Base-by-base conservation (phyloP, 257 asterid genomes). In the Solanum chaucha region DNA sequence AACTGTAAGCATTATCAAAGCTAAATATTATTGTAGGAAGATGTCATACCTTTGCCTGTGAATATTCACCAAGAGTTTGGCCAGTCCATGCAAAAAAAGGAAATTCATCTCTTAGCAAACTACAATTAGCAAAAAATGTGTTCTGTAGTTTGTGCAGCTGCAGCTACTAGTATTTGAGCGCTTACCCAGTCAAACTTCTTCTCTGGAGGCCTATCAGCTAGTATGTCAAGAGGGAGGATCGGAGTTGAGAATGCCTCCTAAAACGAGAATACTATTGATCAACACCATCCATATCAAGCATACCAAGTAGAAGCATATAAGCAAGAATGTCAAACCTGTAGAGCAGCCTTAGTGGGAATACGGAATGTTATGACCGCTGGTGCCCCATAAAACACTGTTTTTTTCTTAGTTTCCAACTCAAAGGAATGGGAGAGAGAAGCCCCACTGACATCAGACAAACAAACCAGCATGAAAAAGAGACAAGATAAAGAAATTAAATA, bases 161-260 rank as follows among this genome's bases (percentile, higher is more conserved):
- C 30, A 55, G 89, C 22, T 15, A 41, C 70, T 10, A 68, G 28
- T 46, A 9, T 46, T 30, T 82, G 90, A 86, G 83, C 92, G 73
- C 94, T 91, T 93, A 97, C 99, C 98, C 90, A 94, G 86, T 95
- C 98, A 89, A 95, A 90, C 92, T 94, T 95, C 87, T 93, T 93
- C 94, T 88, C 98, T 0, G 98, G 97, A 86, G 94, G 94, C 90
- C 95, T 92, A 84, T 97, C 99, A 13, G 97, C 98, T 35, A 97
- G 94, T 87, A 97, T 86, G 36, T 97, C 97, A 65, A 97, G 95
- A 40, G 99, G 98, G 87, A 92, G 88, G 90, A 94, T 90, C 14
- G 98, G 95, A 20, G 98, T 95, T 74, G 99, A 95, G 93, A 91
- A 95, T 19, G 98, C 98, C 90, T 91, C 98, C 98, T 96, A 88